Evolutionary conservation across 768 basidiomycete genomes (phyloP).

Genomic region (Leucosporidium creatinivorum): DNA sequence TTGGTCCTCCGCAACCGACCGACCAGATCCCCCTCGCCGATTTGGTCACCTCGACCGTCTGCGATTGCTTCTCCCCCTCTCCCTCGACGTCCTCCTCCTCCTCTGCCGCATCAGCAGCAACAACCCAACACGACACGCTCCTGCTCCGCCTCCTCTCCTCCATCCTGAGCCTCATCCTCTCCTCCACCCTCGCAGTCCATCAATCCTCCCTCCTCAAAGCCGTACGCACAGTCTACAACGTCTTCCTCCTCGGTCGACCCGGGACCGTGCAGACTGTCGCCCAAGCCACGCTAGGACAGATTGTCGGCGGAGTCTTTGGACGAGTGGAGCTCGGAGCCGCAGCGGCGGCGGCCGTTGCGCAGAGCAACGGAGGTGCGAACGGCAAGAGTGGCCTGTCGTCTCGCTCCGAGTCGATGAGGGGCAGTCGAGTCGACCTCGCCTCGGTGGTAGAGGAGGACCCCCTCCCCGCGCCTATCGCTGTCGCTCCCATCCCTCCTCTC

Average conservation of each 20-base stretch:
- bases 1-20: background rate
- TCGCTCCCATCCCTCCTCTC: no score
- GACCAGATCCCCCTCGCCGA: slow-evolving; percentile 60
- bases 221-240: slow-evolving; percentile 95
- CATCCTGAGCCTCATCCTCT: slow-evolving; percentile 78
- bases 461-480: background rate
- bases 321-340: slow-evolving; percentile 44
- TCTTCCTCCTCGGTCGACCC: slow-evolving; percentile 84
- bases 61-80: slow-evolving; percentile 38
- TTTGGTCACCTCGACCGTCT: slow-evolving; percentile 83
- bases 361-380: background rate
- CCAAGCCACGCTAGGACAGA: slow-evolving; percentile 93
- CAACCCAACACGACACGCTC: slow-evolving; percentile 41
- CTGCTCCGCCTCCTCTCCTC: slow-evolving; percentile 97
- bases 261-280: slow-evolving; percentile 95
- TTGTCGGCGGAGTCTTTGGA: slow-evolving; percentile 93
- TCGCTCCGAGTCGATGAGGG: background rate
- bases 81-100: slow-evolving; percentile 55
- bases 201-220: slow-evolving; percentile 93
- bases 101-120: slow-evolving; percentile 59
- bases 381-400: background rate
- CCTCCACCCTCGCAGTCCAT: slow-evolving; percentile 62
- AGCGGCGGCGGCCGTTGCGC: background rate
- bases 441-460: background rate
- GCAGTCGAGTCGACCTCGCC: background rate